Evolutionary conservation across 805 yeast species (phyloP).

Genomic region (Lipomyces sp.): DNA sequence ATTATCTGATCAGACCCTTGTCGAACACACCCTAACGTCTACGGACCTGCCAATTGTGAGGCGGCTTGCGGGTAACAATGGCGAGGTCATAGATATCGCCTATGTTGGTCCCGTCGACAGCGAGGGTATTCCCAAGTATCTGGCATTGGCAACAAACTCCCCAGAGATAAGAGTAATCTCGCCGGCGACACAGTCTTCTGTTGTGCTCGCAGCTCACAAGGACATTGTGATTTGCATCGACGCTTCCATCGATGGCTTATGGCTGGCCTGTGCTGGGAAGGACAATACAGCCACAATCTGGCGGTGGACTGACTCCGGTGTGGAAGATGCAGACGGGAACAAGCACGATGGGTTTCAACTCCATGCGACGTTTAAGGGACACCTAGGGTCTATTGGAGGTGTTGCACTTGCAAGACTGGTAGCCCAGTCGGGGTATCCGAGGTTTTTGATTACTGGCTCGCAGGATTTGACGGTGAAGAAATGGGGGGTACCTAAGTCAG

Average conservation of each 20-base stretch:
- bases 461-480: conserved; percentile 83
- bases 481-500: conserved; percentile 68
- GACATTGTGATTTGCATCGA: conserved; percentile 85
- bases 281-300: conserved; percentile 86
- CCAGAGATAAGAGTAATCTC: conserved; percentile 77
- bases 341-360: conserved; percentile 50
- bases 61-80: conserved; percentile 89
- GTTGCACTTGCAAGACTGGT: conserved; percentile 68
- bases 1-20: conserved; percentile 83
- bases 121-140: conserved; percentile 40
- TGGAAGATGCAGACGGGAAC: conserved; percentile 47
- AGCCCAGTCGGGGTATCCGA: conserved; percentile 53
- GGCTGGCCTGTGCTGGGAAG: conserved; percentile 93
- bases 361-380: conserved; percentile 78
- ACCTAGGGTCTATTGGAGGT: conserved; percentile 84
- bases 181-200: conserved; percentile 63
- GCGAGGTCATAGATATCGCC: conserved; percentile 88
- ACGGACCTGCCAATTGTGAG: conserved; percentile 50
- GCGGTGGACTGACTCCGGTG: conserved; percentile 51
- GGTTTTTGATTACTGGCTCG: conserved; percentile 78
- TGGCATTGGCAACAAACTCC: conserved; percentile 93
- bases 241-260: conserved; percentile 74
- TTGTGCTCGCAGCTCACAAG: conserved; percentile 75
- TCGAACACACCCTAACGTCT: conserved; percentile 51
- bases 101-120: conserved; percentile 65